Conservation (phyloP, 2,329 filamentous ascomycete genomes). For the Penicillium crustosum region DNA sequence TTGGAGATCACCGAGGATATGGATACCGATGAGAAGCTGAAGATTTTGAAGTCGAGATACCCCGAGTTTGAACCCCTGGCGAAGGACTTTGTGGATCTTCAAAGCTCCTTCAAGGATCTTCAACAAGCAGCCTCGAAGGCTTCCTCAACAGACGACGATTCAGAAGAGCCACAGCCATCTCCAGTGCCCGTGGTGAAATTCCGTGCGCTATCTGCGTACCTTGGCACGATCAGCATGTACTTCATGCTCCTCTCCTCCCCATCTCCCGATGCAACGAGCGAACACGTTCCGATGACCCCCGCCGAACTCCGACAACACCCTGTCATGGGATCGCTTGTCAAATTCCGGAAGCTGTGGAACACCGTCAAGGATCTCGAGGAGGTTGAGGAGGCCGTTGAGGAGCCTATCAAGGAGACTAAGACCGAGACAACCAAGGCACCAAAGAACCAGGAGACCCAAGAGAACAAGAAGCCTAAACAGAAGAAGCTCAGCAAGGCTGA, state of each 20-base stretch:
- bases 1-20: slow-evolving; percentile 79
- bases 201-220: slow-evolving; percentile 78
- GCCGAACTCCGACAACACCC: slow-evolving; percentile 83
- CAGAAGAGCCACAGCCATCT: slow-evolving; percentile 40
- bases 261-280: slow-evolving; percentile 57
- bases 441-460: slow-evolving; percentile 43
- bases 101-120: slow-evolving; percentile 61
- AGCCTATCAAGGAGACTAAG: slow-evolving; percentile 21
- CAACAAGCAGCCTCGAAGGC: slow-evolving; percentile 59
- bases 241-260: slow-evolving; percentile 90
- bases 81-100: slow-evolving; percentile 73
- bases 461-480: slow-evolving; percentile 39
- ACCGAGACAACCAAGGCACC: slow-evolving; percentile 17
- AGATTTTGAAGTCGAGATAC: slow-evolving; percentile 76
- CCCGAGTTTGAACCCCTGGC: slow-evolving; percentile 88
- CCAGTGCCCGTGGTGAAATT: slow-evolving; percentile 70
- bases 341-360: slow-evolving; percentile 78
- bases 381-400: slow-evolving; percentile 24
- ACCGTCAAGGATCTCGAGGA: slow-evolving; percentile 66
- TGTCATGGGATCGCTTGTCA: slow-evolving; percentile 81
- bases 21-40: slow-evolving; percentile 69
- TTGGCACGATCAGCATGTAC: slow-evolving; percentile 86
- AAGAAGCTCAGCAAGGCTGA: slow-evolving; percentile 52
- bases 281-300: slow-evolving; percentile 65
- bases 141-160: slow-evolving; percentile 37